phyloP scores from a whole-genome alignment of 495 filamentous ascomycete species.

The Rostrohypoxylon terebratum region DNA sequence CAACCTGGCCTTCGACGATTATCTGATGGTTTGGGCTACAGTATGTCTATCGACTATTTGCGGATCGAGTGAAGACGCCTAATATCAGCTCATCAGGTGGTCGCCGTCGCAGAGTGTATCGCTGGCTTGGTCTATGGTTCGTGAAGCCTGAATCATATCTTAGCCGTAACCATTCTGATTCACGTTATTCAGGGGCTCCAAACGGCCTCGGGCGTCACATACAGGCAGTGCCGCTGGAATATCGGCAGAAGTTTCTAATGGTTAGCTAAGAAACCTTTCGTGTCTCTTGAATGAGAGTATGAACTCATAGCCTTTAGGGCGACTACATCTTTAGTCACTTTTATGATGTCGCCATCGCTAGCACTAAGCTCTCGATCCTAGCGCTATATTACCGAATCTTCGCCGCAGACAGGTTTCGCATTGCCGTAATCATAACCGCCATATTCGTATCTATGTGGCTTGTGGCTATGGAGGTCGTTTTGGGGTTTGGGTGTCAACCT shows the following conservation, averaged over 20 bases:
- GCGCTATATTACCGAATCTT: conserved; percentile 49
- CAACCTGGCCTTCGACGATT: conserved; percentile 44
- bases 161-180: conserved; percentile 13
- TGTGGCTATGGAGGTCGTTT: conserved; percentile 46
- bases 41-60: conserved; percentile 26
- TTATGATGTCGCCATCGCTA: conserved; percentile 49
- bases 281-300: background rate
- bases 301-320: conserved; percentile 25
- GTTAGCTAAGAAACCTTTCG: conserved; percentile 8
- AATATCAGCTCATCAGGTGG: conserved; percentile 19
- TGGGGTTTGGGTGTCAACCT: conserved; percentile 51
- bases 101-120: conserved; percentile 45
- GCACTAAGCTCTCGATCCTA: conserved; percentile 49
- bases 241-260: conserved; percentile 33
- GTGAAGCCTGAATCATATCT: background rate
- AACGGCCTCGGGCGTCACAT: conserved; percentile 47
- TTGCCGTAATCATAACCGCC: conserved; percentile 28
- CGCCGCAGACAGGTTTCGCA: conserved; percentile 31
- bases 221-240: conserved; percentile 24
- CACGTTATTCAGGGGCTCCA: conserved; percentile 27
- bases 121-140: conserved; percentile 45
- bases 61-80: background rate
- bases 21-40: conserved; percentile 48
- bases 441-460: conserved; percentile 40
- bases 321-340: conserved; percentile 51